phyloP scores from a whole-genome alignment of 78 protist species.

The Dictyostelium capitatum region DNA sequence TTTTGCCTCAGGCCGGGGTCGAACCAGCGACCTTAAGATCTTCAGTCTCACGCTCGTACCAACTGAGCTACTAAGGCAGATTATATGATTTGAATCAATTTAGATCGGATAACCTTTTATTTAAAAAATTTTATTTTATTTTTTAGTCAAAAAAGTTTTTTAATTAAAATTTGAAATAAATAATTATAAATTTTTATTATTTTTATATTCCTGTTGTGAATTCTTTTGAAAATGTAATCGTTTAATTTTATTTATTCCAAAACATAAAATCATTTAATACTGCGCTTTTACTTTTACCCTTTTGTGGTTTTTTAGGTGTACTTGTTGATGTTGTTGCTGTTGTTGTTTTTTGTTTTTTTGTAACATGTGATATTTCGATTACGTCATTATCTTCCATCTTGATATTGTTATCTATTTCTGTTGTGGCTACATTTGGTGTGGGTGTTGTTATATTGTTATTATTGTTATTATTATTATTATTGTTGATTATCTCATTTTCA shows the following conservation, averaged over 20 bases:
- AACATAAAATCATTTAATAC: conserved; percentile 16
- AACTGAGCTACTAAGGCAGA: no score
- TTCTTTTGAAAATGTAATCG: no score
- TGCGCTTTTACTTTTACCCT: background rate
- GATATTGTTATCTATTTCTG: background rate
- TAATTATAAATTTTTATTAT: no score
- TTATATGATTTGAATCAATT: no score
- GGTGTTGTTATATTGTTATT: background rate
- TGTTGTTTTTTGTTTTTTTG: background rate
- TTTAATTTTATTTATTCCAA: background rate
- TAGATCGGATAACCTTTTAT: no score
- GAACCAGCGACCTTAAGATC: no score
- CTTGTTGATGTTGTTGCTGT: background rate
- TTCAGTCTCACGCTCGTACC: no score
- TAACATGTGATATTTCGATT: background rate
- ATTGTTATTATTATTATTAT: background rate
- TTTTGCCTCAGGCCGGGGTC: no score
- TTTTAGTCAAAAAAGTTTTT: no score
- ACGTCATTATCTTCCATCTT: background rate
- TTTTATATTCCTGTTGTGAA: no score
- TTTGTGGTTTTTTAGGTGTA: background rate
- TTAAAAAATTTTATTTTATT: no score
- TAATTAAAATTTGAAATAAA: no score
- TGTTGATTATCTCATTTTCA: background rate
- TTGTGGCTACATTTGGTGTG: background rate